Conservation (phyloP, 305 asterid species). For the Fraxinus nigra region DNA sequence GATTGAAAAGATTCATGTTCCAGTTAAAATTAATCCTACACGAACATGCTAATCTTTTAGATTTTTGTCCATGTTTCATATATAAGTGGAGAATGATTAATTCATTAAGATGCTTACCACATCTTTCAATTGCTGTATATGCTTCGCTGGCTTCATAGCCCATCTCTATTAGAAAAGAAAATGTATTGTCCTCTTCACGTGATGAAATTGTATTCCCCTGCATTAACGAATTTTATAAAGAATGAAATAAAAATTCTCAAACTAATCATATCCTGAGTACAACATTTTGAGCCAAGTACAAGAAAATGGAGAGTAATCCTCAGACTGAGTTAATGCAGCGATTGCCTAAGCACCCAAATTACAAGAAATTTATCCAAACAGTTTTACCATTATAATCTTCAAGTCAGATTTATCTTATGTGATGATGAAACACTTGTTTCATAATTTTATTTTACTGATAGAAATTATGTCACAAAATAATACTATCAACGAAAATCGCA, state of each 20-base stretch:
- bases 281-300: background rate
- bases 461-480: background rate
- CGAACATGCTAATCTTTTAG: background rate
- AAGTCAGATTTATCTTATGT: background rate
- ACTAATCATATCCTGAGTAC: background rate
- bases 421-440: background rate
- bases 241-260: background rate
- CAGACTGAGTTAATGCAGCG: background rate
- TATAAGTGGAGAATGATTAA: background rate
- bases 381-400: background rate
- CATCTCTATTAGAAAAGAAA: background rate
- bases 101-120: background rate
- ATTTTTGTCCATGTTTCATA: background rate
- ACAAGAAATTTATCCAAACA: background rate
- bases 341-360: background rate
- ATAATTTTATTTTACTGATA: background rate
- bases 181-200: background rate
- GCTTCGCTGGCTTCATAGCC: background rate
- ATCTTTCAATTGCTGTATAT: background rate
- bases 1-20: background rate
- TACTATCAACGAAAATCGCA: background rate
- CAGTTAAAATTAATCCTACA: background rate
- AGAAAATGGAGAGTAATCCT: background rate
- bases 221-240: background rate
- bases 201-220: background rate